A percentile compares a stretch with the other conserved stretches of the same genome.
phyloP scores from a whole-genome alignment of 2,329 filamentous ascomycete species.

The Fusarium sp. region DNA sequence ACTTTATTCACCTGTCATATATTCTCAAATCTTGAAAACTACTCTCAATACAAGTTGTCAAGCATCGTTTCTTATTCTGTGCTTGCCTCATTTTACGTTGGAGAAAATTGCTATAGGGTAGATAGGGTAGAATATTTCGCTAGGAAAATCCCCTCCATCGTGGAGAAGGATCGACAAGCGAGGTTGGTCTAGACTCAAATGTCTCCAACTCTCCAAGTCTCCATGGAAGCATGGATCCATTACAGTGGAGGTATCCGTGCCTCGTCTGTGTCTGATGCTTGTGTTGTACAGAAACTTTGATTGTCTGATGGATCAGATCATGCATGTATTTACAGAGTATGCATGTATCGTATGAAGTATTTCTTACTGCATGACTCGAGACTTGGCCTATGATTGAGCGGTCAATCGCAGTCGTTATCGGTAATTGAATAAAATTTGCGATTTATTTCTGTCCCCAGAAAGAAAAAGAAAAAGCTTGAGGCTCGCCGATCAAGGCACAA shows the following conservation, averaged over 20 bases:
- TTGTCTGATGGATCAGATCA: slow-evolving; percentile 13
- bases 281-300: background rate
- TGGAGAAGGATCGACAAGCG: slow-evolving; percentile 22
- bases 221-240: slow-evolving; percentile 11
- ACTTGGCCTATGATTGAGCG: background rate
- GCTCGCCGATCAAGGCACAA: slow-evolving; percentile 14
- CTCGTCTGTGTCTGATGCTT: slow-evolving; percentile 11
- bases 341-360: background rate
- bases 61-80: background rate
- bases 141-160: background rate
- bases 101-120: too few species aligned
- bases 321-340: background rate
- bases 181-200: slow-evolving; percentile 10
- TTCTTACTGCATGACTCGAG: slow-evolving; percentile 16
- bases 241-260: slow-evolving; percentile 9
- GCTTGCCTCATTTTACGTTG: background rate
- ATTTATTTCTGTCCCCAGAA: background rate
- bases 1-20: background rate
- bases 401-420: background rate
- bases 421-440: background rate
- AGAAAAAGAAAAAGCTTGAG: slow-evolving; percentile 24
- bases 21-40: background rate
- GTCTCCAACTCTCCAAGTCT: slow-evolving; percentile 18
- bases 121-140: slow-evolving; percentile 12
- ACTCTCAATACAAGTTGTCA: background rate